Evolutionary conservation across 768 basidiomycete genomes (phyloP).

Genomic region (Boletus pseudo-olivaceus): DNA sequence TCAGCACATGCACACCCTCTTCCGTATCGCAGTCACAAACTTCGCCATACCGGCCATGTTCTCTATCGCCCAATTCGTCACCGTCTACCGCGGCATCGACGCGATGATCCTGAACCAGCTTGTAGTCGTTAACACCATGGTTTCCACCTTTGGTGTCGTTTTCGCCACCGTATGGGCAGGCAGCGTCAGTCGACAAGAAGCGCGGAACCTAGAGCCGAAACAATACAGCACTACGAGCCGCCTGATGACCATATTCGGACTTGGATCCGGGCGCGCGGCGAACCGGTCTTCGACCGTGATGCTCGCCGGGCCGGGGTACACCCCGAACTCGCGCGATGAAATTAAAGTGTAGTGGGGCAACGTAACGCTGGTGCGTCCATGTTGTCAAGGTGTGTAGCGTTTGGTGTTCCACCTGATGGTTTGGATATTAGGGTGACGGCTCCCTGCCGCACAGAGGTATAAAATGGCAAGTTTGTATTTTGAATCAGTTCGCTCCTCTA

Average conservation of each 20-base stretch:
- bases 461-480: no score
- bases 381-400: no score
- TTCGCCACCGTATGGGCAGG: conserved; percentile 7
- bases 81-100: neutral
- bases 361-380: no score
- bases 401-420: no score
- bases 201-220: neutral
- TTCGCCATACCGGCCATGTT: conserved; percentile 22
- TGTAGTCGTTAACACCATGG: conserved; percentile 3
- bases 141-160: conserved; percentile 13
- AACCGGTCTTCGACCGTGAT: neutral
- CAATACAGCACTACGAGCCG: neutral
- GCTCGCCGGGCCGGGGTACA: no score
- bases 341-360: no score
- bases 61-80: conserved; percentile 12
- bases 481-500: no score
- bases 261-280: neutral
- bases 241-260: neutral
- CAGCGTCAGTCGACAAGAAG: neutral
- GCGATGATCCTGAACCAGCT: neutral
- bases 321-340: neutral
- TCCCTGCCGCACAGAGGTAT: no score
- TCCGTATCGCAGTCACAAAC: conserved; percentile 27
- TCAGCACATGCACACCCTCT: conserved; percentile 15
- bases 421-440: no score